Evolutionary conservation across 768 basidiomycete genomes (phyloP).

Genomic region (Chlorophyllum brunneum): DNA sequence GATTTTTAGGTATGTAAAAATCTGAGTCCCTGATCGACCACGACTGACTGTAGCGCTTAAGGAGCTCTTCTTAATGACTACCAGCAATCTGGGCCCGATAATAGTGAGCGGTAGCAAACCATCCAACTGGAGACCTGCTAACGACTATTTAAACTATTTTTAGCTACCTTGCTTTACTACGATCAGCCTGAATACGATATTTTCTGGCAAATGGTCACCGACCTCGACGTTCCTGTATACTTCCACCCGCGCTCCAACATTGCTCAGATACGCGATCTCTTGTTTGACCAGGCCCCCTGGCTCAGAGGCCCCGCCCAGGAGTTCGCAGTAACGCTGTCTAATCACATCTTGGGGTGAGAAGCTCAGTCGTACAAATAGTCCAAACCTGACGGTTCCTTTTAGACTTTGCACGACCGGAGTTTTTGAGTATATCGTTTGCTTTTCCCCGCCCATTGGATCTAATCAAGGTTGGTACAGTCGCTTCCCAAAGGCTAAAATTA

Average conservation of each 20-base stretch:
- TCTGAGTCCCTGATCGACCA: background rate
- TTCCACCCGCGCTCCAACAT: slow-evolving; percentile 32
- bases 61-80: slow-evolving; percentile 41
- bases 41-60: slow-evolving; percentile 7
- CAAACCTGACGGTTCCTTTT: background rate
- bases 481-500: slow-evolving; percentile 36
- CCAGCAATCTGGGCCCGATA: slow-evolving; percentile 38
- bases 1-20: slow-evolving; percentile 29
- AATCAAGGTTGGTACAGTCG: slow-evolving; percentile 24
- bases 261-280: slow-evolving; percentile 19
- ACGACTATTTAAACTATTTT: background rate
- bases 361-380: background rate
- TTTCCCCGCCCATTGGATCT: background rate
- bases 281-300: slow-evolving; percentile 29
- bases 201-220: slow-evolving; percentile 33
- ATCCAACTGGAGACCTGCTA: background rate
- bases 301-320: slow-evolving; percentile 31
- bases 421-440: slow-evolving; percentile 27
- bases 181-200: slow-evolving; percentile 33
- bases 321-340: slow-evolving; percentile 32
- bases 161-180: slow-evolving; percentile 32
- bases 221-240: slow-evolving; percentile 35
- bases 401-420: slow-evolving; percentile 35
- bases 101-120: slow-evolving; percentile 21
- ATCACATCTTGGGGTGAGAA: slow-evolving; percentile 31